phyloP scores from a whole-genome alignment of 192 early-diverging fungal genomes.

The Allomyces arbusculus region DNA sequence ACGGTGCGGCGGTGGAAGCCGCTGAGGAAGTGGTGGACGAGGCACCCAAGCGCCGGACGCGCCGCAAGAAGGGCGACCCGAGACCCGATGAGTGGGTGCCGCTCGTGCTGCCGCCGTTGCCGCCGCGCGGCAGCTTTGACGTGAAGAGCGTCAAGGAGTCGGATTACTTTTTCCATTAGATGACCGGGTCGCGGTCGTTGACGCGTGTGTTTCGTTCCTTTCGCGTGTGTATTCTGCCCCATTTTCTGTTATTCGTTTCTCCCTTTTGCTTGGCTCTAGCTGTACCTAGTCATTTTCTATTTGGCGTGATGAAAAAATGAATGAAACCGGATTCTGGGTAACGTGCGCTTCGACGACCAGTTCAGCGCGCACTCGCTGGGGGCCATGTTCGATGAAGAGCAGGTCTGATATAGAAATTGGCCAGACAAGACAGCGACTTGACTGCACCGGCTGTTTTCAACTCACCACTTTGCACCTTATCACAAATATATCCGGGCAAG shows the following conservation, averaged over 20 bases:
- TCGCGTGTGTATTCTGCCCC: not conserved
- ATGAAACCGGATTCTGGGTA: not conserved
- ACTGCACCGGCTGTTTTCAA: no score
- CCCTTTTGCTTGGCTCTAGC: not conserved
- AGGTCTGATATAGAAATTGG: no score
- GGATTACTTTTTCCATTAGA: slow-evolving; percentile 81
- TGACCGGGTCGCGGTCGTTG: not conserved
- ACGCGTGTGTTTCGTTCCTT: not conserved
- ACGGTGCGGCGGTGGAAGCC: slow-evolving; percentile 11
- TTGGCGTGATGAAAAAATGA: not conserved
- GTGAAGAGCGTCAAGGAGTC: slow-evolving; percentile 56
- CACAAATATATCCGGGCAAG: no score
- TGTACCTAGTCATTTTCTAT: not conserved
- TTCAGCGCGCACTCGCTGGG: no score
- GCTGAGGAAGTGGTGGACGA: slow-evolving; percentile 7
- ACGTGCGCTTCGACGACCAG: not conserved
- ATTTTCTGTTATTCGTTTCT: not conserved
- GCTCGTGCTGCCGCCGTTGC: slow-evolving; percentile 55
- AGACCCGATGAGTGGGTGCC: slow-evolving; percentile 19
- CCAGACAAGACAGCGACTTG: no score
- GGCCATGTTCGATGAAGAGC: no score
- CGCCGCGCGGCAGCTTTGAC: slow-evolving; percentile 66
- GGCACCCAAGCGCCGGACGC: slow-evolving; percentile 9
- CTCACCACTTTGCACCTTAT: no score
- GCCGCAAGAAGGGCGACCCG: slow-evolving; percentile 20